These are phyloP conservation scores for Rhododendron molle DNA, from an alignment of 148 eudicot species.

Conservation along the genomic window DNA sequence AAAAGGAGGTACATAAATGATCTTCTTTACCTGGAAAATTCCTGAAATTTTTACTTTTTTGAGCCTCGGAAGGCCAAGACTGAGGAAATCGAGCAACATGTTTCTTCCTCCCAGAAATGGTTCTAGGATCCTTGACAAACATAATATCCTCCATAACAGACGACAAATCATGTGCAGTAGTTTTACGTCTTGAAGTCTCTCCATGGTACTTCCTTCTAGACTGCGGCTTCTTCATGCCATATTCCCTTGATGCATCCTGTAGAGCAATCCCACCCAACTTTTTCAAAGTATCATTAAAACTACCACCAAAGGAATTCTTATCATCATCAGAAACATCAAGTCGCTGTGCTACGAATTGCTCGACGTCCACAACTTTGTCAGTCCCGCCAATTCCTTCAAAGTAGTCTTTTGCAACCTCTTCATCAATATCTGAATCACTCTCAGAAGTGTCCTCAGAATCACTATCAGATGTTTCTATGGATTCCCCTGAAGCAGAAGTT, in stretches of 20 bases:
- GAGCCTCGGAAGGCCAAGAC: conserved; percentile 75
- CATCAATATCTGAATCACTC: conserved; percentile 76
- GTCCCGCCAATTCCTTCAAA: conserved; percentile 76
- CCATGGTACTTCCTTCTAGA: conserved; percentile 41
- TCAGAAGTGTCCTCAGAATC: conserved; percentile 54
- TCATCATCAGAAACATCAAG: conserved; percentile 42
- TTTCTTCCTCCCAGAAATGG: conserved; percentile 56
- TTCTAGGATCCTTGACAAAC: conserved; percentile 83
- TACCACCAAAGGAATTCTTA: conserved; percentile 37
- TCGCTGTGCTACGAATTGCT: conserved; percentile 42
- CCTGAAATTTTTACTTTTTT: conserved; percentile 48
- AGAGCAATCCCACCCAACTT: conserved; percentile 78
- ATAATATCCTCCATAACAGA: conserved; percentile 67
- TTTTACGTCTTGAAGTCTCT: conserved; percentile 20
- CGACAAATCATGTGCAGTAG: conserved; percentile 35
- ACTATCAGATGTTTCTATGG: conserved; percentile 54
- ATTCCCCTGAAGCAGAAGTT: conserved; percentile 27
- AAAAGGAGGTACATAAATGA: background rate
- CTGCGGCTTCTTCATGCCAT: conserved; percentile 50
- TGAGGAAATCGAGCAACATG: conserved; percentile 55
- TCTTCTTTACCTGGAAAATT: conserved; percentile 64
- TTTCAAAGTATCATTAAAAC: conserved; percentile 44
- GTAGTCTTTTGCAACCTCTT: conserved; percentile 85
- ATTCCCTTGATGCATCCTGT: conserved; percentile 80
- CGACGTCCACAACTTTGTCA: conserved; percentile 48